Evolutionary conservation across 495 filamentous ascomycete genomes (phyloP).

Genomic region (Hypoxylon rickii): DNA sequence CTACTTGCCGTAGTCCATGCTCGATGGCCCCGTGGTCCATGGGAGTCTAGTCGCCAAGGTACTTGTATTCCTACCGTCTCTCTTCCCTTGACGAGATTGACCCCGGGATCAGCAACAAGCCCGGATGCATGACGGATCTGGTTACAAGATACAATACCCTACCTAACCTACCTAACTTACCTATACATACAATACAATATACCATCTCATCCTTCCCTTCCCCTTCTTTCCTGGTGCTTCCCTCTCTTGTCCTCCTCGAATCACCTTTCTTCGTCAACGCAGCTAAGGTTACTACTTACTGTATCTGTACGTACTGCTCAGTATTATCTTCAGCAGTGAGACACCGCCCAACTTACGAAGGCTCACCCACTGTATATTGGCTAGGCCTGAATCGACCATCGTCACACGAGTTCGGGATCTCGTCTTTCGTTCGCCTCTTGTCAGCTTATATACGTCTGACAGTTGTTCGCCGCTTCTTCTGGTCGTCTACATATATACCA

Average conservation of each 20-base stretch:
- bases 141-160: slow-evolving; percentile 3
- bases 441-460: slow-evolving; percentile 36
- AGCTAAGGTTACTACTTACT: slow-evolving; percentile 27
- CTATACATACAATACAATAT: slow-evolving; percentile 26
- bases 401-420: slow-evolving; percentile 21
- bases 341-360: slow-evolving; percentile 15
- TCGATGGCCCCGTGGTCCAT: background rate
- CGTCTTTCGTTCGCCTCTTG: slow-evolving; percentile 12
- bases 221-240: slow-evolving; percentile 1
- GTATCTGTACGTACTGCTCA: slow-evolving; percentile 21
- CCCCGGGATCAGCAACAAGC: slow-evolving; percentile 5
- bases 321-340: slow-evolving; percentile 12
- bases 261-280: slow-evolving; percentile 24
- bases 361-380: slow-evolving; percentile 20
- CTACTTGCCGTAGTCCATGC: slow-evolving; percentile 3
- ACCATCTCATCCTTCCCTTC: slow-evolving; percentile 22
- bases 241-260: slow-evolving; percentile 23
- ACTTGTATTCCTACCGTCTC: background rate
- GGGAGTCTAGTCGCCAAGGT: slow-evolving; percentile 12
- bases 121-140: background rate
- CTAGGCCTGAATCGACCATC: slow-evolving; percentile 10
- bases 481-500: slow-evolving; percentile 21
- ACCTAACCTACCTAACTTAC: no score
- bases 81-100: background rate
- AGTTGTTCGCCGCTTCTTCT: slow-evolving; percentile 18